Percentiles rank a stretch among this genome's conserved stretches.
Conservation (phyloP, 257 asterid species). For the Solanum corneliomulleri region DNA sequence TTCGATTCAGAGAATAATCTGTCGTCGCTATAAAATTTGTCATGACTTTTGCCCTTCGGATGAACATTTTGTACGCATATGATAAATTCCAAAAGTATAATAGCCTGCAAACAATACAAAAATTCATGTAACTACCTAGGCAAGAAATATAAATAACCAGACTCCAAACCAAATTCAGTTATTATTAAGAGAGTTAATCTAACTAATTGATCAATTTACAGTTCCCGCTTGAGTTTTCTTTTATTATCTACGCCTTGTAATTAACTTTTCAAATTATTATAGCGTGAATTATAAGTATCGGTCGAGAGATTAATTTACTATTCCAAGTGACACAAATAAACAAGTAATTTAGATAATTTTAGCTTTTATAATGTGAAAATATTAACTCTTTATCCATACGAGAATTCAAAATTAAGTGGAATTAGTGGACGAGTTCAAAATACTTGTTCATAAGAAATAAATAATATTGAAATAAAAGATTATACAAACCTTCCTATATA, state of each 20-base stretch:
- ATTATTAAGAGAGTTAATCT: not conserved
- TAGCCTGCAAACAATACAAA: too few species aligned
- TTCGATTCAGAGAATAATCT: fast-evolving
- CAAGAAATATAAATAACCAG: too few species aligned
- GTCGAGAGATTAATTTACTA: not conserved
- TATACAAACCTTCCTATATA: not conserved
- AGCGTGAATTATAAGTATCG: not conserved
- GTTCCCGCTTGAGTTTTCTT: not conserved
- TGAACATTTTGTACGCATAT: fast-evolving
- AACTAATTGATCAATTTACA: not conserved
- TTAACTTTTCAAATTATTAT: too few species aligned
- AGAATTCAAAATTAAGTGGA: not conserved
- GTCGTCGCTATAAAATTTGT: fast-evolving
- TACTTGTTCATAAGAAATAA: not conserved
- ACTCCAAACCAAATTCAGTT: too few species aligned
- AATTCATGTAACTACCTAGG: not conserved
- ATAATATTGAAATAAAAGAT: not conserved
- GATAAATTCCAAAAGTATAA: fast-evolving
- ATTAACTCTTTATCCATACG: not conserved
- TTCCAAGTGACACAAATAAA: not conserved
- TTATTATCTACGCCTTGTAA: not conserved
- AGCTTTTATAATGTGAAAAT: not conserved
- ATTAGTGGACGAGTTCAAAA: not conserved
- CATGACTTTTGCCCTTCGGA: too few species aligned
- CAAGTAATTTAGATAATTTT: not conserved